Evolutionary conservation across 192 early-diverging fungal genomes (phyloP).

Genomic region (Coemansia biformis): DNA sequence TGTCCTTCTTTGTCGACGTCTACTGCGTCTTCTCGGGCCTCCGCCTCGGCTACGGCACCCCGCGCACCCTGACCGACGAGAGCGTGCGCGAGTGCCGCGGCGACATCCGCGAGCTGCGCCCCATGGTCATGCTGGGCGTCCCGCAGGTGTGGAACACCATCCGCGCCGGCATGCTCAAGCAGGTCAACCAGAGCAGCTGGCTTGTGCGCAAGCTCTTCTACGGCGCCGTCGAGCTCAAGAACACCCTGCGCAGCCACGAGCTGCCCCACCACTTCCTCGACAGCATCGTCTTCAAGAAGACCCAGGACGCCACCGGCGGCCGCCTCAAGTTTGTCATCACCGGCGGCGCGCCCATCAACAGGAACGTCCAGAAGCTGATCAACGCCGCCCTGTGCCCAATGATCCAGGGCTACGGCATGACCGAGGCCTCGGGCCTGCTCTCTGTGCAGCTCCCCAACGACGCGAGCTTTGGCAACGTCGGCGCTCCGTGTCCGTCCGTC

Average conservation of each 20-base stretch:
- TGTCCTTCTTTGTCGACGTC: conserved; percentile 79
- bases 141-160: conserved; percentile 86
- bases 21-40: conserved; percentile 61
- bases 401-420: conserved; percentile 82
- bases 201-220: conserved; percentile 70
- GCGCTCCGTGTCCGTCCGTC: conserved; percentile 66
- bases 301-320: conserved; percentile 83
- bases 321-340: conserved; percentile 75
- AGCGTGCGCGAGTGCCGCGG: conserved; percentile 67
- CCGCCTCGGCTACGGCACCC: conserved; percentile 59
- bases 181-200: conserved; percentile 55
- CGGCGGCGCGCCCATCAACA: conserved; percentile 86
- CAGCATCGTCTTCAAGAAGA: conserved; percentile 78
- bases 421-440: conserved; percentile 73
- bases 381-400: conserved; percentile 70
- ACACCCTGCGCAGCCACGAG: conserved; percentile 49
- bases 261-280: conserved; percentile 69
- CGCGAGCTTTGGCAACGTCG: conserved; percentile 62
- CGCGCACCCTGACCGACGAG: conserved; percentile 71
- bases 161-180: conserved; percentile 74
- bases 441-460: conserved; percentile 59
- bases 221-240: conserved; percentile 69
- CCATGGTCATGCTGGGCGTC: conserved; percentile 74
- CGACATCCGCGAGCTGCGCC: conserved; percentile 71
- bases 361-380: conserved; percentile 83